These are phyloP conservation scores for Tetrapyrgos nigripes DNA, from an alignment of 1,284 basidiomycete genomes.

Conservation along the genomic window DNA sequence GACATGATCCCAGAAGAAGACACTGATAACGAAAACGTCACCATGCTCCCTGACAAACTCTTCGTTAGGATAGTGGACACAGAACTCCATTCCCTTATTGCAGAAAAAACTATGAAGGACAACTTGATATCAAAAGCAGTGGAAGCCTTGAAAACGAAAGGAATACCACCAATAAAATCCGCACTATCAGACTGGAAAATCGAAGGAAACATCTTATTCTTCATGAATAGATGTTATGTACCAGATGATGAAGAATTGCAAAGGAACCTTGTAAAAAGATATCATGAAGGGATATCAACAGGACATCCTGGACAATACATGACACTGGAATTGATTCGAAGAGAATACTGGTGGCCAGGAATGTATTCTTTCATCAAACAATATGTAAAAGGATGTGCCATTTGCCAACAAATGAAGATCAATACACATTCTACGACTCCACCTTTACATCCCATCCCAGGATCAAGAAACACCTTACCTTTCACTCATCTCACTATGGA, in stretches of 20 bases:
- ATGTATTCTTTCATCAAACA: too few species aligned
- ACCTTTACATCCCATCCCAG: too few species aligned
- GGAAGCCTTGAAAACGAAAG: not conserved
- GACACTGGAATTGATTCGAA: too few species aligned
- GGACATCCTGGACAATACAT: too few species aligned
- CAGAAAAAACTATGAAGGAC: not conserved
- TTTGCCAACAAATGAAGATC: too few species aligned
- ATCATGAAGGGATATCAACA: not conserved
- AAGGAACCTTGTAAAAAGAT: not conserved
- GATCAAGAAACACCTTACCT: too few species aligned
- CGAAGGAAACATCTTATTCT: not conserved
- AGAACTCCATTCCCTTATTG: conserved; percentile 3
- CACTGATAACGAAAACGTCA: conserved; percentile 22
- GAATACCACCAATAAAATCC: not conserved
- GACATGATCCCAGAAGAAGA: conserved; percentile 22
- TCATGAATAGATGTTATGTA: not conserved
- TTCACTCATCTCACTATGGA: too few species aligned
- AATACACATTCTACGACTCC: too few species aligned
- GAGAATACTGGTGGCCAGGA: too few species aligned
- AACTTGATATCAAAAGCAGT: not conserved
- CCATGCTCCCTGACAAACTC: conserved; percentile 18
- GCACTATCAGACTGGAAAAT: too few species aligned
- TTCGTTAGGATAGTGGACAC: conserved; percentile 18
- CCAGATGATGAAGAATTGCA: not conserved
- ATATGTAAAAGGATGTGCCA: too few species aligned